Evolutionary conservation across 371 early-diverging fungal species (phyloP), one percentile per base, ranked within the genome.

Genomic region (Mortierella sp.): DNA sequence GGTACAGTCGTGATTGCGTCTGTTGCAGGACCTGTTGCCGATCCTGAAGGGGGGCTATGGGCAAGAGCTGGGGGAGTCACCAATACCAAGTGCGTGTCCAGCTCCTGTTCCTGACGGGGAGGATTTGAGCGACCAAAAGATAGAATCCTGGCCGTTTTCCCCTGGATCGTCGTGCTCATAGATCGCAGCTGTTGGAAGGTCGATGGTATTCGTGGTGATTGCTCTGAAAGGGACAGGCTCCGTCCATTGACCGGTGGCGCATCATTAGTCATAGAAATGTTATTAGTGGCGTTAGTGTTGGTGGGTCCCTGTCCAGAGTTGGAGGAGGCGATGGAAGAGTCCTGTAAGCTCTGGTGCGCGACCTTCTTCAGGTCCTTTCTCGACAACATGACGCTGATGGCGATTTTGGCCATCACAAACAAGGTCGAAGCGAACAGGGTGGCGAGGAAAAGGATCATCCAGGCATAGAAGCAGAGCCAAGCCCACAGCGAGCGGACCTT

Each of bases 361-460:
- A 79, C 59, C 26, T 58, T 50, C 47, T 70, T 72, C 45, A 79
- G 60, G 29, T 66, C 62, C 18, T 57, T 53, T 12, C 66, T 61
- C 16, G 64, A 64, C 37, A 57, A 23, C 2, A 46, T 60, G 43
- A 69, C 69, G 19, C 57, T 47, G 45, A 56, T 12, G 3, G 60
- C 60, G 43, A 79, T 79, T 43, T 58, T 69, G 45, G 59, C 6
- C 59, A 79, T 58, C 56, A 79, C 79, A 60, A 69, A 72, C 15
- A 72, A 23, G 0, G 79, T 72, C 14, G 79, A 79, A 1, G 37
- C 72, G 57, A 79, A 64, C 19, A 79, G 56, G 45, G 63, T 69
- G 25, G 53, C 26, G 47, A 79, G 51, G 18, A 72, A 72, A 14
- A 79, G 43, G 15, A 73, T 51, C 79, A 79, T 79, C 70, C 67